A percentile compares a stretch with the other conserved stretches of the same genome.
These are phyloP conservation scores for Macrophomina phaseolina DNA, from an alignment of 2,329 filamentous ascomycete genomes.

Conservation along the genomic window DNA sequence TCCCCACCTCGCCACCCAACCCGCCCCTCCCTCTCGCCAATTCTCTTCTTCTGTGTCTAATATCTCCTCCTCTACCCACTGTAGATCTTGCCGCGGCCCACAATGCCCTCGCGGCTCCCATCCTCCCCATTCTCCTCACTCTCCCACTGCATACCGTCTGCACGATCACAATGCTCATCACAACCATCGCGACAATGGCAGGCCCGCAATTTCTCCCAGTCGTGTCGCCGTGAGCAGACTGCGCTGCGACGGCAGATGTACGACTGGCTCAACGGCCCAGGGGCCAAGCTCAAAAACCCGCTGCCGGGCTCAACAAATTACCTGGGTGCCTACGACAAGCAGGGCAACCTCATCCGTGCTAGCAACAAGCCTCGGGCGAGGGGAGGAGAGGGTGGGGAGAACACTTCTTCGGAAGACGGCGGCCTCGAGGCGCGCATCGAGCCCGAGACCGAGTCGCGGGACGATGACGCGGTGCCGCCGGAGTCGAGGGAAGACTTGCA, in stretches of 20 bases:
- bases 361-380: conserved; percentile 5
- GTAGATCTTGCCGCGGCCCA: conserved; percentile 15
- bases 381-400: conserved; percentile 29
- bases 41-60: conserved; percentile 31
- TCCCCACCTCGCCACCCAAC: conserved; percentile 28
- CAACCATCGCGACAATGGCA: conserved; percentile 19
- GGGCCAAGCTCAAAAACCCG: conserved; percentile 55
- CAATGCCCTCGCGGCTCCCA: conserved; percentile 41
- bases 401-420: not conserved
- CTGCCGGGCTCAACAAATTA: conserved; percentile 61
- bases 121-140: conserved; percentile 32
- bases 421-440: conserved; percentile 32
- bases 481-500: conserved; percentile 42
- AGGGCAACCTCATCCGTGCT: conserved; percentile 53
- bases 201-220: conserved; percentile 43
- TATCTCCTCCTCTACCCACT: conserved; percentile 7
- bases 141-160: conserved; percentile 27
- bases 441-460: conserved; percentile 20
- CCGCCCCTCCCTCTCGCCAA: conserved; percentile 10
- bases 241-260: conserved; percentile 62
- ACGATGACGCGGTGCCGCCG: conserved; percentile 34
- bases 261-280: conserved; percentile 64
- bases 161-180: conserved; percentile 30
- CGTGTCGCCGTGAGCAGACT: conserved; percentile 49
- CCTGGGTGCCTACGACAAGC: conserved; percentile 58